These are phyloP conservation scores for Paramecium primaurelia DNA, from an alignment of 73 alveolate genomes.

Conservation along the genomic window DNA sequence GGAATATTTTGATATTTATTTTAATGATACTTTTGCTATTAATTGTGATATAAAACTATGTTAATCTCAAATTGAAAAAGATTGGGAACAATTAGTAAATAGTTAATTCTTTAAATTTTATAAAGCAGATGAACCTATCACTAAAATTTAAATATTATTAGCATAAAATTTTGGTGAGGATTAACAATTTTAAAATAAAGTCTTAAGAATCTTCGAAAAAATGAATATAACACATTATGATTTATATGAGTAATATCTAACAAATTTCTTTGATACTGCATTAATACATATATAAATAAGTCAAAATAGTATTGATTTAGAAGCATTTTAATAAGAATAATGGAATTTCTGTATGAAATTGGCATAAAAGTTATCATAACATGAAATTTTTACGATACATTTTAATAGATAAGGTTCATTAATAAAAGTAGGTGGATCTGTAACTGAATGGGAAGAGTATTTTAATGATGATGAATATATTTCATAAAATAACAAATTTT, in stretches of 20 bases:
- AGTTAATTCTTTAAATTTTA: background rate
- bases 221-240: background rate
- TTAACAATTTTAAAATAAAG: background rate
- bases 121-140: background rate
- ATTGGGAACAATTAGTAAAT: background rate
- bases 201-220: background rate
- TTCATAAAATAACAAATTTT: background rate
- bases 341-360: background rate
- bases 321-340: background rate
- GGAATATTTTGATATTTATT: background rate
- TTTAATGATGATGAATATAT: background rate
- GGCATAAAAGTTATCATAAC: background rate
- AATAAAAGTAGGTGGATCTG: background rate
- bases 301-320: background rate
- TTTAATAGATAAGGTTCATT: background rate
- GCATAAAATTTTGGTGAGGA: background rate
- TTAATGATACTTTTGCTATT: background rate
- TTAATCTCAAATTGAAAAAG: background rate
- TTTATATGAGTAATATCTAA: background rate
- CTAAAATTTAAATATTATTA: background rate
- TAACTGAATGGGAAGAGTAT: background rate
- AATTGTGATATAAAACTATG: background rate
- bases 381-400: background rate
- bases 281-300: background rate
- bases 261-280: background rate